These are phyloP conservation scores for Mucor saturninus DNA, from an alignment of 371 early-diverging fungal species.

Conservation along the genomic window DNA sequence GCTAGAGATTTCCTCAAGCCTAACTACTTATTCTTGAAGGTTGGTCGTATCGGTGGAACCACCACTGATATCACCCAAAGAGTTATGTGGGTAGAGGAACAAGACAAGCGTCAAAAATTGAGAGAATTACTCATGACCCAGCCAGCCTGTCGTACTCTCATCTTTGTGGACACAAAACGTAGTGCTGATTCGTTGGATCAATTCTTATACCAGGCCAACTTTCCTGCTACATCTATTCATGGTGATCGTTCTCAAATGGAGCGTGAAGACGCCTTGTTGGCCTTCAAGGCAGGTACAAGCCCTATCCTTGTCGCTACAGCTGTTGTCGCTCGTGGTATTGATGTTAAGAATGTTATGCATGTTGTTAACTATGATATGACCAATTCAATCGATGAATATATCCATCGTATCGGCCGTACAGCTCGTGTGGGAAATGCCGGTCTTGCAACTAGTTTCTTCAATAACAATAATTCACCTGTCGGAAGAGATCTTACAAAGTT, in stretches of 20 bases:
- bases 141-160: conserved; percentile 67
- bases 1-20: conserved; percentile 92
- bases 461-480: conserved; percentile 48
- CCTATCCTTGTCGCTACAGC: conserved; percentile 93
- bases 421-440: conserved; percentile 80
- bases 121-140: conserved; percentile 34
- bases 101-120: conserved; percentile 47
- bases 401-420: conserved; percentile 84
- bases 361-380: conserved; percentile 89
- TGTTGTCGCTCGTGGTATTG: conserved; percentile 92
- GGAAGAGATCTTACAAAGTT: conserved; percentile 74
- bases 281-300: conserved; percentile 76
- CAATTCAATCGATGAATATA: conserved; percentile 79
- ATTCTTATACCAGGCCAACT: conserved; percentile 64
- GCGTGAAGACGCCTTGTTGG: conserved; percentile 77
- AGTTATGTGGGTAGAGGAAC: conserved; percentile 52
- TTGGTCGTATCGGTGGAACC: conserved; percentile 63
- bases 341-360: conserved; percentile 83
- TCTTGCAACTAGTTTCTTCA: conserved; percentile 77
- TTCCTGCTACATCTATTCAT: conserved; percentile 75
- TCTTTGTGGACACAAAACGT: conserved; percentile 86
- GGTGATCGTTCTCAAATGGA: conserved; percentile 82
- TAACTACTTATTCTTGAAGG: conserved; percentile 52
- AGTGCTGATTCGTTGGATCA: conserved; percentile 81
- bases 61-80: conserved; percentile 58